Evolutionary conservation across 2,329 filamentous ascomycete species (phyloP), one percentile per base, ranked within the genome.

Genomic region (Zymoseptoria pseudotritici): DNA sequence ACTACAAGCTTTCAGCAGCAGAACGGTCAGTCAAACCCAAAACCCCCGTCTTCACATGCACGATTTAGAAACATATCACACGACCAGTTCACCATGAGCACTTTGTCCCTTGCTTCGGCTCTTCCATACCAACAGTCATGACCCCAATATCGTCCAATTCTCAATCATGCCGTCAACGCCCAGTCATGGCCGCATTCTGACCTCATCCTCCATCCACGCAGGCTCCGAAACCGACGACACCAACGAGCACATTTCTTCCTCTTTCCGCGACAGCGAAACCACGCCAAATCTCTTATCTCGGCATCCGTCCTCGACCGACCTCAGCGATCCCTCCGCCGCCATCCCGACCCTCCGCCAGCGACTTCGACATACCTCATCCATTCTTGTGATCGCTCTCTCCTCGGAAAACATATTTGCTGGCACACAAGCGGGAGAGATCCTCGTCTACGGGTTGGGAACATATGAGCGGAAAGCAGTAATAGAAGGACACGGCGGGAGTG

Each of bases 341-440:
- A 59, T 69, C 7, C 89, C 89, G n/a, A 82, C 84, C 58, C 81
- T 91, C 53, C 78, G 87, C 60, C 90, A 95, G 73, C 86, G 86
- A 66, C 83, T 95, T 63, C 82, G 86, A 70, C 89, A 93, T 72
- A 83, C 86, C 70, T 89, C 86, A 73, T 91, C 88, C 2, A 89
- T 95, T 54, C 85, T 99, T 55, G 86, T 91, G 8, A 82, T 99
- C 58, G 90, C 87, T 3, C 85, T 96, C 22, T 91, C 90, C 59
- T 82, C 90, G 56, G 82, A 88, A 54, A 87, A 86, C 71, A 88
- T 99, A 57, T 99, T 91, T 74, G 92, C 93, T 19, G 94, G 94
- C 50, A 92, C 94, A 1, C 91, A 97, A 72, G 89, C 91, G 64
- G 94, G 94, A 62, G 91, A 97, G 77, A 96, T 99, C 62, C 81